Conservation (phyloP, 352 stramenopile species). For the Globisporangium nunn region DNA sequence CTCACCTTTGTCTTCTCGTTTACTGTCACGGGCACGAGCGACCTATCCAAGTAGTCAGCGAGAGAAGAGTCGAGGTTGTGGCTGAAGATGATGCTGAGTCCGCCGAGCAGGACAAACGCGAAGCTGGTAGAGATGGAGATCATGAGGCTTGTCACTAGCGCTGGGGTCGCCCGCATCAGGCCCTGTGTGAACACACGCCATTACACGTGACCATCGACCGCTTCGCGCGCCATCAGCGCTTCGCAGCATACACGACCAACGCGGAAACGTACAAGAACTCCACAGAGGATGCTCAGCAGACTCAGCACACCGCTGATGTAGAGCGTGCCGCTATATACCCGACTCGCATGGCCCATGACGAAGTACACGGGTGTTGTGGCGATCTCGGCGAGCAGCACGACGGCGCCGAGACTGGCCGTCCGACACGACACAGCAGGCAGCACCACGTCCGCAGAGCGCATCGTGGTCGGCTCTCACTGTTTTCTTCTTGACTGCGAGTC, state of each 20-base stretch:
- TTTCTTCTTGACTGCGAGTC: background rate
- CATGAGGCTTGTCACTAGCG: slow-evolving; percentile 47
- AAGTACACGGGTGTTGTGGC: slow-evolving; percentile 28
- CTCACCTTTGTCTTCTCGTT: slow-evolving; percentile 32
- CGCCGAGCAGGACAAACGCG: slow-evolving; percentile 38
- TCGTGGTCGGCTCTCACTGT: background rate
- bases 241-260: background rate
- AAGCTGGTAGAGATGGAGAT: slow-evolving; percentile 40
- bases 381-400: slow-evolving; percentile 36
- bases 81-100: slow-evolving; percentile 50
- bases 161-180: slow-evolving; percentile 33
- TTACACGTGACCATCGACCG: background rate
- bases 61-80: slow-evolving; percentile 35
- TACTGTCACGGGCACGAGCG: slow-evolving; percentile 22
- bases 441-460: slow-evolving; percentile 13
- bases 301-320: slow-evolving; percentile 30
- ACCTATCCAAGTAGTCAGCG: slow-evolving; percentile 44
- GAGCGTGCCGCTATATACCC: slow-evolving; percentile 27
- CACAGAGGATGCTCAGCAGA: slow-evolving; percentile 29
- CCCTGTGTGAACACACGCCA: slow-evolving; percentile 1
- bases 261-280: slow-evolving; percentile 31
- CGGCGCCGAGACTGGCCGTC: slow-evolving; percentile 32
- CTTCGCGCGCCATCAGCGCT: background rate
- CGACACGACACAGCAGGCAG: slow-evolving; percentile 36
- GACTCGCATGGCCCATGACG: slow-evolving; percentile 27